These are phyloP conservation scores for Pseudocercospora macadamiae DNA, from an alignment of 2,329 filamentous ascomycete species.

Conservation along the genomic window DNA sequence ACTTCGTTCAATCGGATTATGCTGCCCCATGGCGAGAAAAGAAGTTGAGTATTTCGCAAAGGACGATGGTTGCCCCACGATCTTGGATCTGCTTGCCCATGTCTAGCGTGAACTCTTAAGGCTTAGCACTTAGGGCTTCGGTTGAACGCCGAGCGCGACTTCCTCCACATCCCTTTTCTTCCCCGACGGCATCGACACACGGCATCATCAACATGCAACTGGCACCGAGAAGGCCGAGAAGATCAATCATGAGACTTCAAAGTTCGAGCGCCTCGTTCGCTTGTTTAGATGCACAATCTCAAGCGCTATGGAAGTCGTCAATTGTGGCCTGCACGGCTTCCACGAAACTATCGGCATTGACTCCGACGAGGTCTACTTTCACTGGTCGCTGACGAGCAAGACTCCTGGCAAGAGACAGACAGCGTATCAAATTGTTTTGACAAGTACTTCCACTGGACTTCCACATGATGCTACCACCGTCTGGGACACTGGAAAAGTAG, in stretches of 20 bases:
- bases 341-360: slow-evolving; percentile 46
- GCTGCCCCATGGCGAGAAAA: too few species aligned
- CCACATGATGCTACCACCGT: background rate
- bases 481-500: slow-evolving; percentile 10
- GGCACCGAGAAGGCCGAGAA: background rate
- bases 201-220: background rate
- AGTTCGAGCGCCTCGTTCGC: background rate
- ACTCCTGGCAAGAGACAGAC: background rate
- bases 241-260: background rate
- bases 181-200: background rate
- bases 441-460: too few species aligned
- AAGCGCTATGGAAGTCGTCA: slow-evolving; percentile 34
- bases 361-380: slow-evolving; percentile 42
- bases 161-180: background rate
- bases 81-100: too few species aligned
- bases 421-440: slow-evolving; percentile 33
- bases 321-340: slow-evolving; percentile 46
- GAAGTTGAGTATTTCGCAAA: too few species aligned
- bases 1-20: too few species aligned
- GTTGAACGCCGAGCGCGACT: background rate
- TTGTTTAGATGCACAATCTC: background rate
- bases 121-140: background rate
- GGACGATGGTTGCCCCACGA: too few species aligned
- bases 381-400: slow-evolving; percentile 3
- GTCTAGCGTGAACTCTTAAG: background rate